Base-by-base conservation (phyloP, 129 eudicot genomes). In the Artemisia tridentata region DNA sequence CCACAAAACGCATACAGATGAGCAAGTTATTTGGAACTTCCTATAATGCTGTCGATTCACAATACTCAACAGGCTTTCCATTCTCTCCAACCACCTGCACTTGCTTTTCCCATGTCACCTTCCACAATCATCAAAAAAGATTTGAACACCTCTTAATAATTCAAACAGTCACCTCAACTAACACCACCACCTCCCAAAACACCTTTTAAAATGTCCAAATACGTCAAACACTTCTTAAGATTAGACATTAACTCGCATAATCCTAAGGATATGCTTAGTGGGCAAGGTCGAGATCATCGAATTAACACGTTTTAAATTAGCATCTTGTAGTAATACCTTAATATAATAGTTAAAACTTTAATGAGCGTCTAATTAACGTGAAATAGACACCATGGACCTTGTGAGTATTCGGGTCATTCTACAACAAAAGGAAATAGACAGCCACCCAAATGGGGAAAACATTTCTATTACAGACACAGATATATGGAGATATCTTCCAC, bases 61-160 rank as follows among this genome's bases (percentile, higher is more conserved):
- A 56, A 20, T 3, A 56, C 45, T 56, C 14, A 3, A 27, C 12
- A 56, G 20, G 7, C 20, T 60, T 5, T 21, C 65, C 65, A n/a
- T 29, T 62, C 49, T 29, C 48, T 17, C 71, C 31, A 48, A 71
- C 72, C 71, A 77, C 80, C 71, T 61, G 12, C 63, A 60, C 25
- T 51, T 63, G 62, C 68, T 63, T 71, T 63, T 54, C 31, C 81
- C 81, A 69, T 54, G 81, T 78, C 81, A 78, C 62, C 60, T 64
- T 71, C 77, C 81, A 78, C 54, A 78, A 71, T 54, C n/a, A 27
- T 53, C 46, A 71, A 78, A 68, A 78, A 7, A 56, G 72, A 46
- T 7, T 29, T 41, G 45, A 10, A 46, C 65, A 48, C 47, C 60
- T 56, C 16, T 18, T 38, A 27, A 62, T 77, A 56, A 78, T 78